A percentile compares a stretch with the other conserved stretches of the same genome.
Conservation (phyloP, 176 grass and related monocot species). For the Triticum timopheevii region DNA sequence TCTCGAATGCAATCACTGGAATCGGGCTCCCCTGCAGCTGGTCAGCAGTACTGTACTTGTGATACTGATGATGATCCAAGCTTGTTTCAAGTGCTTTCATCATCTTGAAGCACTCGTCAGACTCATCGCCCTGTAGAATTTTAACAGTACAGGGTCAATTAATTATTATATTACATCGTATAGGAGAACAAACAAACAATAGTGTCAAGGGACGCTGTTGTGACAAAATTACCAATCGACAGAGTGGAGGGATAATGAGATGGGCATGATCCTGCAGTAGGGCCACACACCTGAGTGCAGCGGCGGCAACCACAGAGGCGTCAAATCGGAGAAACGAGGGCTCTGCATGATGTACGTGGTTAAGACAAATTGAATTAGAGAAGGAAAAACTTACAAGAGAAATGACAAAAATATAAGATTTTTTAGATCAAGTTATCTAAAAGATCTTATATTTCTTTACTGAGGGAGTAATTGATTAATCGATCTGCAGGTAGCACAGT, state of each 20-base stretch:
- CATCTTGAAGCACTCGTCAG: slow-evolving; percentile 29
- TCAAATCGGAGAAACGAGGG: slow-evolving; percentile 42
- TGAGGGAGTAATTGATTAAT: background rate
- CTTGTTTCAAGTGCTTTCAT: slow-evolving; percentile 26
- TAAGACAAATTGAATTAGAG: background rate
- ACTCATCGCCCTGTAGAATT: background rate
- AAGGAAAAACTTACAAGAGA: background rate
- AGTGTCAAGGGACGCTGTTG: background rate
- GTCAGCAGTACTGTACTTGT: background rate
- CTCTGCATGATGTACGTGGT: slow-evolving; percentile 8
- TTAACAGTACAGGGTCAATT: background rate
- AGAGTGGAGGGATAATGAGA: background rate
- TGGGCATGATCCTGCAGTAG: background rate
- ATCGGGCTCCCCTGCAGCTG: background rate
- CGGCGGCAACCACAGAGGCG: slow-evolving; percentile 38
- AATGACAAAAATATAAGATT: background rate
- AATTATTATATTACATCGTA: too few relatives aligned
- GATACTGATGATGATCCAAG: background rate
- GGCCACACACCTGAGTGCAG: slow-evolving; percentile 44
- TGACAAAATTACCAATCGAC: background rate
- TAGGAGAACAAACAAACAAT: background rate
- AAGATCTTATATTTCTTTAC: too few relatives aligned
- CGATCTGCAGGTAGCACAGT: background rate
- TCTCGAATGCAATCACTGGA: slow-evolving; percentile 6
- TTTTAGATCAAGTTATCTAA: too few relatives aligned